phyloP scores from a whole-genome alignment of 495 filamentous ascomycete genomes.

The Penicillium paxilli region DNA sequence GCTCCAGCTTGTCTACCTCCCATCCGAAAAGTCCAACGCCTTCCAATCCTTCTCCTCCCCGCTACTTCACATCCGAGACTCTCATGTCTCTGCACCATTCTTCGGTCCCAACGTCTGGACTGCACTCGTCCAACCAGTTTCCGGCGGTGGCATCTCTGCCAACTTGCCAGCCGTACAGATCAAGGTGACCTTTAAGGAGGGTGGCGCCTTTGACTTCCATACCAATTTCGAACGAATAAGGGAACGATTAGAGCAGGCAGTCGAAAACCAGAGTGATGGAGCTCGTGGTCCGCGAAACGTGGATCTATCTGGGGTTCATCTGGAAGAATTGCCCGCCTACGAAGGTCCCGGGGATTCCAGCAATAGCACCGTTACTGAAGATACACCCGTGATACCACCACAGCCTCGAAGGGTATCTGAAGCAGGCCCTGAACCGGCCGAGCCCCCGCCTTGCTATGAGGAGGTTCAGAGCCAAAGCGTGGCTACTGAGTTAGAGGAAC shows the following conservation, averaged over 20 bases:
- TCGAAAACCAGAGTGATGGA: constrained; percentile 63
- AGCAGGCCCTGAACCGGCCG: constrained; percentile 53
- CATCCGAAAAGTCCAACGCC: constrained; percentile 61
- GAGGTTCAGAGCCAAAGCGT: constrained; percentile 82
- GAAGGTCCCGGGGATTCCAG: constrained; percentile 31
- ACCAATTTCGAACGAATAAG: constrained; percentile 80
- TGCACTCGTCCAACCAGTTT: constrained; percentile 73
- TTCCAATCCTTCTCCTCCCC: constrained; percentile 89
- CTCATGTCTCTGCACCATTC: constrained; percentile 87
- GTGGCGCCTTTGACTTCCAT: constrained; percentile 91
- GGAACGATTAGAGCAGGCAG: constrained; percentile 76
- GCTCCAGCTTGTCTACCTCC: constrained; percentile 82
- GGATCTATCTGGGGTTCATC: constrained; percentile 59
- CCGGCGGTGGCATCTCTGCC: constrained; percentile 83
- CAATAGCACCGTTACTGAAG: constrained; percentile 1
- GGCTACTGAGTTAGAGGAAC: constrained; percentile 57
- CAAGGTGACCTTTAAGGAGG: constrained; percentile 89
- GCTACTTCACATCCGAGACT: constrained; percentile 80
- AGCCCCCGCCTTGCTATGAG: constrained; percentile 91
- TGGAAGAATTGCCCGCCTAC: constrained; percentile 88
- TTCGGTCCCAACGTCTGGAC: constrained; percentile 97
- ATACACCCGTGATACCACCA: constrained; percentile 9
- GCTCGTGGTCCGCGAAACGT: constrained; percentile 48
- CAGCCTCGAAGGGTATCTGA: constrained; percentile 17
- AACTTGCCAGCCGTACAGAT: constrained; percentile 70